Evolutionary conservation across 768 basidiomycete genomes (phyloP).

Genomic region (Leccinum variicolor): DNA sequence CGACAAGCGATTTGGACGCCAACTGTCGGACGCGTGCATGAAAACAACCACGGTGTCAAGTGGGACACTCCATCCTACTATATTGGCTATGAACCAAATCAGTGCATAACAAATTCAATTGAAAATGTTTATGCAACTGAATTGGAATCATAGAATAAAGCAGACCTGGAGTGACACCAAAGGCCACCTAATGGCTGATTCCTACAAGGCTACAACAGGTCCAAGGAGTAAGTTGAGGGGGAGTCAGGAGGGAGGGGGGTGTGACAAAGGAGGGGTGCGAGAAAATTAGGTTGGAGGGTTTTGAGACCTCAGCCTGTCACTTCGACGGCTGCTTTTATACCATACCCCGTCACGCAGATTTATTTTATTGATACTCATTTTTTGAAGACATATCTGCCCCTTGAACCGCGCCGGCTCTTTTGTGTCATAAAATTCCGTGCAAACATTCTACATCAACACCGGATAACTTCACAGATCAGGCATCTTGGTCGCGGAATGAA

Average conservation of each 20-base stretch:
- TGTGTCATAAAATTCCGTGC: constrained; percentile 18
- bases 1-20: not conserved
- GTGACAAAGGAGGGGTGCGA: constrained; percentile 1
- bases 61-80: constrained; percentile 45
- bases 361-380: constrained; percentile 5
- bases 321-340: constrained; percentile 19
- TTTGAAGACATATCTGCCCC: constrained; percentile 10
- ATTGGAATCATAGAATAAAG: constrained; percentile 41
- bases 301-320: not conserved
- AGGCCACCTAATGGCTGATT: constrained; percentile 14
- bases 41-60: constrained; percentile 10
- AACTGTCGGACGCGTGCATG: constrained; percentile 2
- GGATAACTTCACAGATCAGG: constrained; percentile 24
- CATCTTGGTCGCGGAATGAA: constrained; percentile 23
- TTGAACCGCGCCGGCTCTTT: constrained; percentile 8
- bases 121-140: constrained; percentile 28
- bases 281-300: constrained; percentile 15
- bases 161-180: constrained; percentile 30
- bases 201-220: constrained; percentile 1
- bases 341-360: not conserved
- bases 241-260: not conserved
- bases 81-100: constrained; percentile 60
- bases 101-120: constrained; percentile 31
- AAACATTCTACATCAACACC: constrained; percentile 12
- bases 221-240: constrained; percentile 2